A percentile compares a stretch with the other conserved stretches of the same genome.
These are phyloP conservation scores for Aspergillus ibericus DNA, from an alignment of 2,329 filamentous ascomycete genomes.

Conservation along the genomic window DNA sequence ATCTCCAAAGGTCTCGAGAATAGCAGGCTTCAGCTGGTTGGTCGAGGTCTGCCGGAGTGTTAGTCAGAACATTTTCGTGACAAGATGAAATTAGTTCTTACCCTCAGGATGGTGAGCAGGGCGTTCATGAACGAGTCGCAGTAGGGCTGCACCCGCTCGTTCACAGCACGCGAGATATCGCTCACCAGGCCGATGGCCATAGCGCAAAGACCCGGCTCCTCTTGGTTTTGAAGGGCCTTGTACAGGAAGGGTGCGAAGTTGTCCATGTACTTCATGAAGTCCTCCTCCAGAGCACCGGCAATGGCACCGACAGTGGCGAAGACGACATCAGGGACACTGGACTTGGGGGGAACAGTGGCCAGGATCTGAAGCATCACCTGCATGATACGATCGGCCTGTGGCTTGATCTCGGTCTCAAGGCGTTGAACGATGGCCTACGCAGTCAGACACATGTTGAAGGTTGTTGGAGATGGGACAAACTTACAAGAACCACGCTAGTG, in stretches of 20 bases:
- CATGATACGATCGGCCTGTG: conserved; percentile 94
- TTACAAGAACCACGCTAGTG: conserved; percentile 76
- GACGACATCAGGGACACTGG: conserved; percentile 88
- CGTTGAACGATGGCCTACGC: conserved; percentile 75
- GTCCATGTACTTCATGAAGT: conserved; percentile 97
- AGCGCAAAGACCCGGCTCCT: conserved; percentile 88
- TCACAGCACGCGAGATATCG: conserved; percentile 89
- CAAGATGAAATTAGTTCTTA: conserved; percentile 37
- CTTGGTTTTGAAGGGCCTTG: conserved; percentile 91
- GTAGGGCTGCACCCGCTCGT: conserved; percentile 87
- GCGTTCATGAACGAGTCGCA: conserved; percentile 99
- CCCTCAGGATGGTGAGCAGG: conserved; percentile 84
- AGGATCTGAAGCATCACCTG: conserved; percentile 80
- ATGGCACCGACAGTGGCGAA: conserved; percentile 92
- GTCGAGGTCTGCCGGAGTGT: conserved; percentile 64
- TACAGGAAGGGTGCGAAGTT: conserved; percentile 89
- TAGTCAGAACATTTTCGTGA: conserved; percentile 34
- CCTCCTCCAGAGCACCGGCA: conserved; percentile 84
- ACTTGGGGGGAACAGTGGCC: conserved; percentile 74
- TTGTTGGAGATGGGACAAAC: conserved; percentile 11
- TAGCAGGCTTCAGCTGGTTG: conserved; percentile 97
- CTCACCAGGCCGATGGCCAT: conserved; percentile 98
- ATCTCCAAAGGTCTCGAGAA: conserved; percentile 96
- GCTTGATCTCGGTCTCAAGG: conserved; percentile 85
- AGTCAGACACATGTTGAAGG: conserved; percentile 10